Evolutionary conservation across 2,329 filamentous ascomycete genomes (phyloP).

Genomic region (Trichoderma harzianum): DNA sequence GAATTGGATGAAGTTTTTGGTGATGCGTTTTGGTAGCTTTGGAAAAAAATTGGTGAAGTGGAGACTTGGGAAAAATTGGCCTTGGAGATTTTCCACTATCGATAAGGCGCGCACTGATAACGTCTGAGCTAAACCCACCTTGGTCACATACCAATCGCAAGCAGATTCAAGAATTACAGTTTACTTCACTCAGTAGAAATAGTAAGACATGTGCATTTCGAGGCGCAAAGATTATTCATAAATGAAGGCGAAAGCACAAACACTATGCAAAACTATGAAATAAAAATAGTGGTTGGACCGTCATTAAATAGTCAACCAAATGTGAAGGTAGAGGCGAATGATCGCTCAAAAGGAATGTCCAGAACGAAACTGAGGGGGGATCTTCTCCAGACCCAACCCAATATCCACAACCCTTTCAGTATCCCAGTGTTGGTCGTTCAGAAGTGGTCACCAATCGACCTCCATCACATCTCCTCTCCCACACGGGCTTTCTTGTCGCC

Average conservation of each 20-base stretch:
- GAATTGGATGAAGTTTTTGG: slow-evolving; percentile 14
- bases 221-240: not conserved
- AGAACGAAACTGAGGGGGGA: slow-evolving; percentile 1
- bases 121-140: not conserved
- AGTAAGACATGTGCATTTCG: not conserved
- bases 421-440: not conserved
- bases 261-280: not conserved
- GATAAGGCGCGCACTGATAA: not conserved
- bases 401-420: not conserved
- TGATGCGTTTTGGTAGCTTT: slow-evolving; percentile 14
- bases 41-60: slow-evolving; percentile 13
- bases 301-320: not conserved
- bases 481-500: slow-evolving; percentile 52
- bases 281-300: not conserved
- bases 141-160: not conserved
- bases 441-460: not conserved
- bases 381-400: not conserved
- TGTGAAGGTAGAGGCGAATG: not conserved
- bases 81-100: not conserved
- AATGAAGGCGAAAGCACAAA: not conserved
- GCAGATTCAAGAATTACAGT: not conserved
- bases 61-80: not conserved
- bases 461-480: slow-evolving; percentile 45
- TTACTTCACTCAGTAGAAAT: not conserved
- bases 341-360: slow-evolving; percentile 4